These are phyloP conservation scores for Cladochytrium replicatum DNA, from an alignment of 192 early-diverging fungal genomes.

Conservation along the genomic window DNA sequence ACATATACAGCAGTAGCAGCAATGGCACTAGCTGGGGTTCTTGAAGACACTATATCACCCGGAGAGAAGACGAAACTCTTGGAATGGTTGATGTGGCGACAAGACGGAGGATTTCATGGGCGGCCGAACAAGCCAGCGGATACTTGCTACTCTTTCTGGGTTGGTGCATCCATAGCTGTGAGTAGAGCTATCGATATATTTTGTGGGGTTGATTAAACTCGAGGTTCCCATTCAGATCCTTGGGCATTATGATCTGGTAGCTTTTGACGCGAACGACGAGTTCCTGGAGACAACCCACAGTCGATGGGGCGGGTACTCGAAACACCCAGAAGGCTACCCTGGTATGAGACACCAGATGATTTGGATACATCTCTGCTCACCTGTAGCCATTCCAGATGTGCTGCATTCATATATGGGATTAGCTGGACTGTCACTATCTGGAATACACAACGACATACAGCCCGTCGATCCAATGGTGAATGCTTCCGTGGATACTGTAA, in stretches of 20 bases:
- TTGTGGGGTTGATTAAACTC: neutral
- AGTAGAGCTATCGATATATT: neutral
- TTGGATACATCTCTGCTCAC: neutral
- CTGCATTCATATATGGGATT: constrained; percentile 81
- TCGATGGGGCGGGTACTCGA: constrained; percentile 55
- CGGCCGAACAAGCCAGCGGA: constrained; percentile 77
- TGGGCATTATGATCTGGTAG: constrained; percentile 45
- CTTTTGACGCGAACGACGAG: constrained; percentile 36
- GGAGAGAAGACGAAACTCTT: constrained; percentile 36
- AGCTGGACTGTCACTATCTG: constrained; percentile 45
- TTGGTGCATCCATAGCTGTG: constrained; percentile 71
- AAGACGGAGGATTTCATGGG: constrained; percentile 82
- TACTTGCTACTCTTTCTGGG: constrained; percentile 97
- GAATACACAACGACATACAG: constrained; percentile 18
- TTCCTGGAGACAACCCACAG: constrained; percentile 56
- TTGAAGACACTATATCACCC: constrained; percentile 20
- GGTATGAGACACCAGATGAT: constrained; percentile 27
- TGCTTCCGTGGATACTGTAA: constrained; percentile 24
- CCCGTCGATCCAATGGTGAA: constrained; percentile 45
- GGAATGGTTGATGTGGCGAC: constrained; percentile 72
- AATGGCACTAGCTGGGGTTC: constrained; percentile 55
- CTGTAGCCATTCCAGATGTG: constrained; percentile 40
- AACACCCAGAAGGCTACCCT: constrained; percentile 40
- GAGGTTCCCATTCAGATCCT: constrained; percentile 40
- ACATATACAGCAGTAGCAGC: constrained; percentile 84